Evolutionary conservation across 2,329 filamentous ascomycete species (phyloP).

Genomic region (Colletotrichum incanum): DNA sequence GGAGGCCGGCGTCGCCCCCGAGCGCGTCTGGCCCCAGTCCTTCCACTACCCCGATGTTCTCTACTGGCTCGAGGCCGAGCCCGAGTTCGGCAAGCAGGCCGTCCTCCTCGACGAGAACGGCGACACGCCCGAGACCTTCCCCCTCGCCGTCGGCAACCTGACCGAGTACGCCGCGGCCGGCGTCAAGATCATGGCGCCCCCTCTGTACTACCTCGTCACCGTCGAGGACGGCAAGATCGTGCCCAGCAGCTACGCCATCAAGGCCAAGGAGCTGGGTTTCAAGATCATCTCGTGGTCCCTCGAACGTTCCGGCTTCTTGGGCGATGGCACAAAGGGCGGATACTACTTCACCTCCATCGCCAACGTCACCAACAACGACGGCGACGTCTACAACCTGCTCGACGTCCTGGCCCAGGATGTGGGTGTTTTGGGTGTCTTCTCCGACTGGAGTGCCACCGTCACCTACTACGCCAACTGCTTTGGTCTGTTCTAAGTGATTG

Average conservation of each 20-base stretch:
- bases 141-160: conserved; percentile 70
- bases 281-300: conserved; percentile 79
- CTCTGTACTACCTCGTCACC: conserved; percentile 74
- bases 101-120: conserved; percentile 77
- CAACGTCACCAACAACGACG: conserved; percentile 72
- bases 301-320: conserved; percentile 75
- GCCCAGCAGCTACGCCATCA: conserved; percentile 74
- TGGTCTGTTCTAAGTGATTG: conserved; percentile 49
- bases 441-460: conserved; percentile 78
- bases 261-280: conserved; percentile 73
- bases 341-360: conserved; percentile 73
- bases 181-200: conserved; percentile 75
- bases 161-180: conserved; percentile 70
- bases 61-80: conserved; percentile 77
- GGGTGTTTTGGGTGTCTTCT: conserved; percentile 74
- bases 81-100: conserved; percentile 73
- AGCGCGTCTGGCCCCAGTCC: conserved; percentile 74
- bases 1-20: conserved; percentile 65
- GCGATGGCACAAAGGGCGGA: conserved; percentile 62
- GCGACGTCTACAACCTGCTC: conserved; percentile 77
- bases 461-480: conserved; percentile 83
- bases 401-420: conserved; percentile 76
- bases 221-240: conserved; percentile 69
- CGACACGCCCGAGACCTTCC: conserved; percentile 66
- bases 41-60: conserved; percentile 76